A percentile compares a stretch with the other conserved stretches of the same genome.
phyloP scores from a whole-genome alignment of 2,329 filamentous ascomycete genomes.

The Ascochyta rabiei region DNA sequence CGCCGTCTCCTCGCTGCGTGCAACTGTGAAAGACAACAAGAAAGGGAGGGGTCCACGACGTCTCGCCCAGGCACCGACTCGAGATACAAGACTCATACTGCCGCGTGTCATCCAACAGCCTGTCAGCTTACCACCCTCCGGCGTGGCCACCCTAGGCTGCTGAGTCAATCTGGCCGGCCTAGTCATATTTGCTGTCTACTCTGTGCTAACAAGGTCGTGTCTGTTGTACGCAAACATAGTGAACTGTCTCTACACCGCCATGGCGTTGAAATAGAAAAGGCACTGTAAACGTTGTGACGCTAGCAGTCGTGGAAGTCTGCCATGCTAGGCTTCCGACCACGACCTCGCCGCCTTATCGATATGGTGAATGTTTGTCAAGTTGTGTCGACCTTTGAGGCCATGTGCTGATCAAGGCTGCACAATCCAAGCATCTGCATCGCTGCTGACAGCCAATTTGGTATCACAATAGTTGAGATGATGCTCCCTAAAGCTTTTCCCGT shows the following conservation, averaged over 20 bases:
- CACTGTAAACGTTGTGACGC: neutral
- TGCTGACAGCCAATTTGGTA: slow-evolving; percentile 2
- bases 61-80: slow-evolving; percentile 1
- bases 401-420: slow-evolving; percentile 4
- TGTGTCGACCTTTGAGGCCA: slow-evolving; percentile 15
- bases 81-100: neutral
- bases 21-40: slow-evolving; percentile 12
- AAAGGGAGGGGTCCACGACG: neutral
- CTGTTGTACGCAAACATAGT: neutral
- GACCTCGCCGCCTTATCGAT: neutral
- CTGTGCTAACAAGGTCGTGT: neutral
- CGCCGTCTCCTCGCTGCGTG: slow-evolving; percentile 2
- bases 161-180: slow-evolving; percentile 12
- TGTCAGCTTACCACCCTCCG: neutral
- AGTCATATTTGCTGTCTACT: neutral
- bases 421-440: neutral
- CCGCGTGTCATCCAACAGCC: slow-evolving; percentile 2
- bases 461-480: neutral
- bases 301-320: neutral
- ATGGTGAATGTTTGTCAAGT: neutral
- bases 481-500: slow-evolving; percentile 28
- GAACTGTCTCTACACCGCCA: slow-evolving; percentile 13
- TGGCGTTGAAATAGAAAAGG: neutral
- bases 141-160: slow-evolving; percentile 1
- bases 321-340: neutral